Base-by-base conservation (phyloP, 306 rosid genomes). In the Cicer cuneatum region DNA sequence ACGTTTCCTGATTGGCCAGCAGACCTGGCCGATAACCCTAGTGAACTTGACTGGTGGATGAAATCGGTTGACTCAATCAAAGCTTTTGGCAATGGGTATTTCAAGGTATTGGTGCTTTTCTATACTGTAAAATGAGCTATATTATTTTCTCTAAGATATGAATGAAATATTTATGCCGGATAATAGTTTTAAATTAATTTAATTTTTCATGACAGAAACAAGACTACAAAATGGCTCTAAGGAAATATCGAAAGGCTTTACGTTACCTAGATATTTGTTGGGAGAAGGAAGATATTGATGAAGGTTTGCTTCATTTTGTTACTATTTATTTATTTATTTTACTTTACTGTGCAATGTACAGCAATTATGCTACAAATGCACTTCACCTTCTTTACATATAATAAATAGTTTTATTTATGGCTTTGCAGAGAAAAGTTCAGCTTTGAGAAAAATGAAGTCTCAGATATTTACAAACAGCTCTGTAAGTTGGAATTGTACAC, bases 391-490 rank as follows among this genome's bases (percentile, higher is more conserved):
- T 37, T 66, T 69, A 5, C 11, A 21, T 40, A 42, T 63, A 47
- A 76, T 76, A 41, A 18, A 21, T 66, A 11, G 51, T 13, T 61
- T 46, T 58, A n/a, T 75, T 56, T 19, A 58, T 82, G 60, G 18
- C 69, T 69, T 71, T 81, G 76, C 89, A 93, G 98, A 89, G 71
- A 89, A 73, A 85, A 91, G 94, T 79, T 80, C 83, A 58, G 52
- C 53, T 70, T 84, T 93, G 89, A 91, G 98, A 58, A 93, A 91
- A 85, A 86, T 71, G 0, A 93, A 93, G 85, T 89, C 98, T 7
- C 98, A 91, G 84, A 88, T 91, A 53, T 93, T 93, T 71, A 86
- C 98, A 51, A 93, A 93, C 88, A 91, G 97, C 82, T 86, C 96
- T 24, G 98, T 93, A 87, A 89, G 97, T 84, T 63, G 60, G 73